These are phyloP conservation scores for Mortierella sp. DNA, from an alignment of 371 early-diverging fungal species.

Conservation along the genomic window DNA sequence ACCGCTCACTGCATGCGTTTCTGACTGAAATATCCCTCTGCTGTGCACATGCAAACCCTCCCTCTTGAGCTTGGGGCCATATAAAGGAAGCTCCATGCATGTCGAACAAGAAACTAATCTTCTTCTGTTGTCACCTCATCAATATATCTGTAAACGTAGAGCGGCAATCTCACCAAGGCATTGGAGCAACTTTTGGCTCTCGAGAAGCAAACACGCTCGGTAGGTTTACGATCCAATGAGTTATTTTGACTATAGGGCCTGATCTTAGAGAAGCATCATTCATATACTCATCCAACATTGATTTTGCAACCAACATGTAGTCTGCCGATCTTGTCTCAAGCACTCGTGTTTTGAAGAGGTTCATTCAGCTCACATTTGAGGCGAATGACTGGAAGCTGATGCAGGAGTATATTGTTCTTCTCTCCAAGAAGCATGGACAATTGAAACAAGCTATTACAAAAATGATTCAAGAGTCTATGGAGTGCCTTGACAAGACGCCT, in stretches of 20 bases:
- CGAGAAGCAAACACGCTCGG: slow-evolving; percentile 94
- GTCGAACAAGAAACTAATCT: too few species aligned
- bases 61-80: background rate
- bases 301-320: slow-evolving; percentile 57
- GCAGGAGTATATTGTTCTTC: slow-evolving; percentile 89
- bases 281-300: background rate
- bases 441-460: slow-evolving; percentile 94
- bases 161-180: slow-evolving; percentile 85
- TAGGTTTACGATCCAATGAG: slow-evolving; percentile 53
- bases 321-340: slow-evolving; percentile 91
- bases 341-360: slow-evolving; percentile 84
- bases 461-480: slow-evolving; percentile 96
- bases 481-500: slow-evolving; percentile 86
- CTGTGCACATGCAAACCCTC: background rate
- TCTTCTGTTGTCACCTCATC: background rate
- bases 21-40: background rate
- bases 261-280: background rate
- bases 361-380: slow-evolving; percentile 81
- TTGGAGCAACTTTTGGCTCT: slow-evolving; percentile 83
- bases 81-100: too few species aligned
- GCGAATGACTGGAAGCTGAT: slow-evolving; percentile 88
- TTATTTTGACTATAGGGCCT: background rate
- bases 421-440: slow-evolving; percentile 97
- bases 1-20: background rate
- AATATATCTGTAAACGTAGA: slow-evolving; percentile 57